Evolutionary conservation across 2,329 filamentous ascomycete species (phyloP), one percentile per base, ranked within the genome.

Genomic region (Phialophora verrucosa): DNA sequence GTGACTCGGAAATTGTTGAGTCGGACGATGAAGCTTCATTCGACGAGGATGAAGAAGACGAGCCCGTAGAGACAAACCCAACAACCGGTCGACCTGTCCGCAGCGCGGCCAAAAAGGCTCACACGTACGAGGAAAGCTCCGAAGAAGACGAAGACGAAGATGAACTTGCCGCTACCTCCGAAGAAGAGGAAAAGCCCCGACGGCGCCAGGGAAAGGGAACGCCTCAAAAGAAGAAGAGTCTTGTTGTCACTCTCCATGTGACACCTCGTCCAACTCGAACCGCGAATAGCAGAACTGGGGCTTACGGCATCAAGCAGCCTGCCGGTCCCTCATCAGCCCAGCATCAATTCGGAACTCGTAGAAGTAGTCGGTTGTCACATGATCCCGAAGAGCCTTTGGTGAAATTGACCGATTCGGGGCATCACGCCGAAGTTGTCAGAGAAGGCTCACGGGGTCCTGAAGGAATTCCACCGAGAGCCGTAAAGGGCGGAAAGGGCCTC

Each of bases 351-450:
- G 63, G 23, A 38, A 72, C 57, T 17, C 73, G 87, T 69, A 82
- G 86, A 68, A 87, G 83, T 69, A 87, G 85, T 73, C 86, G 87
- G 54, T 80, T 86, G 20, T 87, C 83, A 27, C 85, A 86, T 68
- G 85, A 86, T 69, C 79, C 83, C 3, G 82, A 84, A 29, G 83
- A 84, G 42, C 82, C 85, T 38, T 81, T 88, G 14, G 77, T 87
- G 54, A 85, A 83, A 17, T 77, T 89, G 53, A 85, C 86, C 2
- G 83, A 85, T 69, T 88, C 86, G 7, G 87, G 87, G 20, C 83
- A 80, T 65, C 85, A 88, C 74, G 81, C 82, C 65, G 76, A 85
- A 62, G 79, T 85, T 4, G 78, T 87, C 10, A 80, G 85, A 66
- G 78, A 81, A 69, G 84, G 83, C 29, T 87, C 85, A 2, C 78